Conservation (phyloP, 2,329 filamentous ascomycete genomes). For the Helicocarpus griseus region DNA sequence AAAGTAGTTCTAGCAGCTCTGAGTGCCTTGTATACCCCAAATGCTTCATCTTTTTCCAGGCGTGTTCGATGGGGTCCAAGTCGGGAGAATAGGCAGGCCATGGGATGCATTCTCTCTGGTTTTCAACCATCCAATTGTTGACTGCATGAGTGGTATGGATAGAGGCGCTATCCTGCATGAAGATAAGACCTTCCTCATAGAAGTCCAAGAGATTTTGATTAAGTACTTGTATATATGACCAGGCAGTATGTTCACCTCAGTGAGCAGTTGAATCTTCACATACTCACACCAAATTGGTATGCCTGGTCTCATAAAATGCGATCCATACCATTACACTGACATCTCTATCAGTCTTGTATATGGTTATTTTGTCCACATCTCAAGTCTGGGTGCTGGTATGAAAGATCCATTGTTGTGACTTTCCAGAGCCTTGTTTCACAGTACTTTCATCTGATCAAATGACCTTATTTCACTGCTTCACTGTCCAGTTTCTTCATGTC, state of each 20-base stretch:
- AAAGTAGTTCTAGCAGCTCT: not conserved
- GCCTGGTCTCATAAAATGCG: not conserved
- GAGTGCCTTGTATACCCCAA: not conserved
- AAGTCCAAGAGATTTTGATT: not conserved
- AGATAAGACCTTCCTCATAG: not conserved
- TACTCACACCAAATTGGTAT: not conserved
- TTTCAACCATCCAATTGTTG: not conserved
- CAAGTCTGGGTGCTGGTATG: not conserved
- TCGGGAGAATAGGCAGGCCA: conserved; percentile 16
- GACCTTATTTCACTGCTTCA: not conserved
- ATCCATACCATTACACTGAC: not conserved
- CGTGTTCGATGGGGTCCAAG: conserved; percentile 16
- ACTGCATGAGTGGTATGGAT: not conserved
- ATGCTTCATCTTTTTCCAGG: conserved; percentile 15
- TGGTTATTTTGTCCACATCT: not conserved
- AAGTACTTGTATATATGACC: conserved; percentile 1
- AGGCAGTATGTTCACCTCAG: not conserved
- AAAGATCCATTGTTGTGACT: not conserved
- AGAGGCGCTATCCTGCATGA: not conserved
- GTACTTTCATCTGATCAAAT: not conserved
- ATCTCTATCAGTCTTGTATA: conserved; percentile 1
- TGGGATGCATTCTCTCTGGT: not conserved
- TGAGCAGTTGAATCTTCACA: not conserved
- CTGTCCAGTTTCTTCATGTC: not conserved
- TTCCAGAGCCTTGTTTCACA: not conserved